A percentile compares a stretch with the other conserved stretches of the same genome.
Conservation (phyloP, 306 rosid species). For the Rosa chinensis region DNA sequence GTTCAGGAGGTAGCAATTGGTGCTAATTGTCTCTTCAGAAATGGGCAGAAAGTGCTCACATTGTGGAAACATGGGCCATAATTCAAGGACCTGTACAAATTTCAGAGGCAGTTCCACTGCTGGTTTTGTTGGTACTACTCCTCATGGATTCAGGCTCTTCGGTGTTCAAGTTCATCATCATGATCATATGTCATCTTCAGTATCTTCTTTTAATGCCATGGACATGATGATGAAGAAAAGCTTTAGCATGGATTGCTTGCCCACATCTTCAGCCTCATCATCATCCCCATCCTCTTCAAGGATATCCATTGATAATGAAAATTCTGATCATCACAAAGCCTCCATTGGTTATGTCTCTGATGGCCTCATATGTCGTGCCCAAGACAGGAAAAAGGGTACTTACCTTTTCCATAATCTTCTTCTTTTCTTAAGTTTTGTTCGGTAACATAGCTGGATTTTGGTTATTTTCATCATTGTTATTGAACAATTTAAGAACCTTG, state of each 20-base stretch:
- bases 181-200: conserved; percentile 10
- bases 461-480: neutral
- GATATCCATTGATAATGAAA: conserved; percentile 32
- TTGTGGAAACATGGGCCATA: conserved; percentile 91
- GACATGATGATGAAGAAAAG: conserved; percentile 58
- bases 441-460: neutral
- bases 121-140: conserved; percentile 18
- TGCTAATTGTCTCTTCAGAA: conserved; percentile 1
- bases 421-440: neutral
- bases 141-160: conserved; percentile 62
- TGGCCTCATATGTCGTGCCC: conserved; percentile 52
- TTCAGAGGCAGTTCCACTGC: conserved; percentile 24
- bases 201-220: conserved; percentile 13
- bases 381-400: conserved; percentile 76
- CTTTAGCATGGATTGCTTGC: conserved; percentile 70
- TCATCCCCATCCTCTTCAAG: conserved; percentile 48
- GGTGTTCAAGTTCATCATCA: conserved; percentile 66
- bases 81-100: conserved; percentile 88
- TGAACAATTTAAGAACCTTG: neutral
- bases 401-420: neutral
- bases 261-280: conserved; percentile 37
- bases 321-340: conserved; percentile 28
- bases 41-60: conserved; percentile 99
- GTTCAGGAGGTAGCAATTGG: neutral
- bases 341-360: conserved; percentile 71